Evolutionary conservation across 2,329 filamentous ascomycete species (phyloP).

Genomic region (Aureobasidium sp.): DNA sequence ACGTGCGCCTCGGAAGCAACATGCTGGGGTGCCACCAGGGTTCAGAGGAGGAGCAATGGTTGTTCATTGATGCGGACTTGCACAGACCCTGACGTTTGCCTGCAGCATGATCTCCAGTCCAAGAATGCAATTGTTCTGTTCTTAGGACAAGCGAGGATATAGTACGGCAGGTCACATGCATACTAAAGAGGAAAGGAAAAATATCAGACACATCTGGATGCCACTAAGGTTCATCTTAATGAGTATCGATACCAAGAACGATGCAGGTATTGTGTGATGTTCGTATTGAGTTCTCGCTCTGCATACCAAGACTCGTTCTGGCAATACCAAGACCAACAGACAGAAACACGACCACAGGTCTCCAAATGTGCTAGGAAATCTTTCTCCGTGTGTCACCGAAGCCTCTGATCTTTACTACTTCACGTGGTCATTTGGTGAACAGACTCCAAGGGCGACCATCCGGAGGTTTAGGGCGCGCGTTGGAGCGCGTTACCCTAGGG

Average conservation of each 20-base stretch:
- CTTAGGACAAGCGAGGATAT: background rate
- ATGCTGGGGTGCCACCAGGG: background rate
- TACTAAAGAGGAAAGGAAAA: background rate
- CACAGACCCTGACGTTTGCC: background rate
- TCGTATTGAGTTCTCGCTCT: conserved; percentile 2
- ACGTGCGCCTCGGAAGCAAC: conserved; percentile 2
- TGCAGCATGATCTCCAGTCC: background rate
- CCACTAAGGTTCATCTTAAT: background rate
- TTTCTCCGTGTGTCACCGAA: background rate
- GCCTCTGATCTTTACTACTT: background rate
- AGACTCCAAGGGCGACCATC: background rate
- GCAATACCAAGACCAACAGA: conserved; percentile 1
- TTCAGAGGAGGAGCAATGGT: background rate
- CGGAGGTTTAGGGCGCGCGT: background rate
- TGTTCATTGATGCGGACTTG: background rate
- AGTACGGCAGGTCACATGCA: background rate
- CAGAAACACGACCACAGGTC: background rate
- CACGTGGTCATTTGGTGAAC: background rate
- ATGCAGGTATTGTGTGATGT: conserved; percentile 8
- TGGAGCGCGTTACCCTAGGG: background rate
- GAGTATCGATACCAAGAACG: background rate
- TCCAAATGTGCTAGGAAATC: too few relatives aligned
- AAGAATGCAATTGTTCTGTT: conserved; percentile 6
- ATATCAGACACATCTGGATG: background rate
- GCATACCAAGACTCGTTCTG: background rate